Evolutionary conservation across 176 grass and related monocot species (phyloP).

Genomic region (Aegilops speltoides): DNA sequence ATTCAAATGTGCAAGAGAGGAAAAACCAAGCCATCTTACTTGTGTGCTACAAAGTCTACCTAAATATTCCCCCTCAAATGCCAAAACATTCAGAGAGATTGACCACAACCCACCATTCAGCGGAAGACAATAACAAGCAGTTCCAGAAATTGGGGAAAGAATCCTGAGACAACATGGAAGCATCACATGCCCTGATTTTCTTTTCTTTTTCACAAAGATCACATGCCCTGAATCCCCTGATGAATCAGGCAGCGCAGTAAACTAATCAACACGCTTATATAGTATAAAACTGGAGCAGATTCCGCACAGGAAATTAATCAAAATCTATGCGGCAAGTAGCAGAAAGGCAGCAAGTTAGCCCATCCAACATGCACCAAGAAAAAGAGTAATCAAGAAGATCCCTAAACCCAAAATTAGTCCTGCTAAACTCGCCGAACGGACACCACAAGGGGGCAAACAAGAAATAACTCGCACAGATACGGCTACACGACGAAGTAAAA

Average conservation of each 20-base stretch:
- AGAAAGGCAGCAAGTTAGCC: not conserved
- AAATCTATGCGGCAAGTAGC: not conserved
- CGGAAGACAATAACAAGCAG: not conserved
- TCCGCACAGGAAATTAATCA: not conserved
- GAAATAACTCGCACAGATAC: not conserved
- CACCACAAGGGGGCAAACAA: not conserved
- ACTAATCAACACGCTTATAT: not conserved
- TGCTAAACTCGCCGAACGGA: not conserved
- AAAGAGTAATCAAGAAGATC: not conserved
- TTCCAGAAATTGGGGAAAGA: not conserved
- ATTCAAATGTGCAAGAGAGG: not conserved
- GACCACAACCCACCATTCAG: not conserved
- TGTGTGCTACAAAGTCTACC: not conserved
- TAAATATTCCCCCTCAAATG: not conserved
- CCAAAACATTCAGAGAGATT: not conserved
- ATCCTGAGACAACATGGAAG: not conserved
- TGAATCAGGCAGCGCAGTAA: not conserved
- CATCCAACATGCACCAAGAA: not conserved
- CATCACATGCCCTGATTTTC: not conserved
- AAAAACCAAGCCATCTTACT: not conserved
- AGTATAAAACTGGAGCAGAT: not conserved
- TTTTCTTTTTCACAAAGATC: not conserved
- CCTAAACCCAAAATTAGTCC: not conserved
- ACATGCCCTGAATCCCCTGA: not conserved
- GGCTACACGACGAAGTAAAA: not conserved